Conservation (phyloP, 768 basidiomycete species). For the Lentinula raphanica region DNA sequence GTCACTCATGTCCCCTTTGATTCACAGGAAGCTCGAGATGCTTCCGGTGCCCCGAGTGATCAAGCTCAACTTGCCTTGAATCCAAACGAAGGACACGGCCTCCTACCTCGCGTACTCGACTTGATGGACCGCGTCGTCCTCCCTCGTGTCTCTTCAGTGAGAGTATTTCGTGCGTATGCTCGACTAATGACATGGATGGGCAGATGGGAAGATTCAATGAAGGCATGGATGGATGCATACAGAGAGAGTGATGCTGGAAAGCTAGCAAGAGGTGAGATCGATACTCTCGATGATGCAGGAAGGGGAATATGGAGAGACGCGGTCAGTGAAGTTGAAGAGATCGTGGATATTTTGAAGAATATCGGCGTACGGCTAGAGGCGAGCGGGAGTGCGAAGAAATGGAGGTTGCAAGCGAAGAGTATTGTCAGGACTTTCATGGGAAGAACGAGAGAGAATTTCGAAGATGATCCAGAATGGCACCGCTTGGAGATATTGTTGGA, state of each 20-base stretch:
- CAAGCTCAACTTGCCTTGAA: slow-evolving; percentile 24
- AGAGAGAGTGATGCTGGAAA: slow-evolving; percentile 58
- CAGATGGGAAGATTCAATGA: slow-evolving; percentile 71
- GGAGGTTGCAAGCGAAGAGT: slow-evolving; percentile 84
- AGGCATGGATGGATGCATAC: slow-evolving; percentile 84
- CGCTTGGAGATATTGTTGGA: slow-evolving; percentile 61
- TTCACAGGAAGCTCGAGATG: slow-evolving; percentile 29
- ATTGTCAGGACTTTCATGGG: slow-evolving; percentile 87
- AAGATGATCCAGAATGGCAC: slow-evolving; percentile 84
- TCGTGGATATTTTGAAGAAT: slow-evolving; percentile 78
- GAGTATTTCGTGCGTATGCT: slow-evolving; percentile 81
- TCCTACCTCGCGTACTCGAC: slow-evolving; percentile 60
- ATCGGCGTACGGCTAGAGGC: slow-evolving; percentile 63
- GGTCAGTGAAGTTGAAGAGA: slow-evolving; percentile 72
- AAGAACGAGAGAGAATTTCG: slow-evolving; percentile 73
- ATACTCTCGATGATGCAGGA: slow-evolving; percentile 16
- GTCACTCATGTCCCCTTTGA: slow-evolving; percentile 56
- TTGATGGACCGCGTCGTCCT: slow-evolving; percentile 78
- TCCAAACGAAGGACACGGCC: slow-evolving; percentile 62
- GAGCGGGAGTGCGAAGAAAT: slow-evolving; percentile 43
- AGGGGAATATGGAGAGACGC: slow-evolving; percentile 65
- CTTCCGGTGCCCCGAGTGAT: slow-evolving; percentile 13
- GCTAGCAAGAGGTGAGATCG: slow-evolving; percentile 60
- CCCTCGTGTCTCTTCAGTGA: slow-evolving; percentile 62
- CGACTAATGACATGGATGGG: slow-evolving; percentile 71